Base-by-base conservation (phyloP, 2,329 filamentous ascomycete species). In the Cordyceps cicadae region DNA sequence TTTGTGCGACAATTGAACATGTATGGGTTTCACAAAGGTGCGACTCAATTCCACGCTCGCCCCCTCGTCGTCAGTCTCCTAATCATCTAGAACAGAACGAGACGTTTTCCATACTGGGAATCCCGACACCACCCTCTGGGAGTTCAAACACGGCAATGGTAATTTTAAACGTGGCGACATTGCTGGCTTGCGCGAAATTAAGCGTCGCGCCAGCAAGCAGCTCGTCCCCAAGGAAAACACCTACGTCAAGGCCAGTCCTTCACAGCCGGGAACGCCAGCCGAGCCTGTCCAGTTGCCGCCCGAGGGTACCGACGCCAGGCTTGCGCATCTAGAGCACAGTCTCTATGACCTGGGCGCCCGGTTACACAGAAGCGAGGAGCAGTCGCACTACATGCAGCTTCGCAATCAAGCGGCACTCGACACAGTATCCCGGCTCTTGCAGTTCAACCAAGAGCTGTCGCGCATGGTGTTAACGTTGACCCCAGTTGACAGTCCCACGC, bases 1-100 rank as follows among this genome's bases (percentile, higher is more conserved):
- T 99, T 99, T 73, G 94, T 99, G 54, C 86, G 94, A 54, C 94
- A 99, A 76, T 77, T 99, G 55, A 99, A 99, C 72, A 99, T 99
- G 94, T 99, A 99, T 68, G 94, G 94, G 7, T 99, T 99, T 74
- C 94, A 99, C 73, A 99, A 99, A 89, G 92, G 92, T 95, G 67
- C 21, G 26, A 48, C 26, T 17, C 15, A 46, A 46, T 55, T 14
- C 29, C n/a, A 8, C 19, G 48, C 19, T 19, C 15, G 41, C 29
- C 41, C 19, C 41, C 15, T 34, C 54, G 24, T 14, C 43, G 9
- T 32, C 24, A 39, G 11, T 4, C 29, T 61, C 19, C 56, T 63
- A 59, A 61, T 58, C 46, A 61, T 58, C 46, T 24, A 63, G 66
- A 57, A 7, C 68, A 97, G 94, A 97, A 69, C 97, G 94, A 78